These are phyloP conservation scores for Xylaria acuta DNA, from an alignment of 495 filamentous ascomycete species.

Conservation along the genomic window DNA sequence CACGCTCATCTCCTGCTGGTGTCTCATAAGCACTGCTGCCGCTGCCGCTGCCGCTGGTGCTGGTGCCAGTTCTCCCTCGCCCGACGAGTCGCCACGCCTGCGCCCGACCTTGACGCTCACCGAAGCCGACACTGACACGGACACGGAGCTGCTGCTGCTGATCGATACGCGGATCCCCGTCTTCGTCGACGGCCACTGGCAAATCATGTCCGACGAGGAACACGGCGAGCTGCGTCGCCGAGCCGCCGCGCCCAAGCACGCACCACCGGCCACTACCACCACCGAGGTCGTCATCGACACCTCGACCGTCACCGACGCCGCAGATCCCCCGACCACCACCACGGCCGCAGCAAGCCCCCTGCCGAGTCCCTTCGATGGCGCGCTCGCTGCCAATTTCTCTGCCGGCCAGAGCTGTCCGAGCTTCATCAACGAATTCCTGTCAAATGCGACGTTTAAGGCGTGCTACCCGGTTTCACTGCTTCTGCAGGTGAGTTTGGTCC, in stretches of 20 bases:
- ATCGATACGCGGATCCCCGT: constrained; percentile 46
- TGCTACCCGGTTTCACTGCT: constrained; percentile 80
- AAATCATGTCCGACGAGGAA: constrained; percentile 46
- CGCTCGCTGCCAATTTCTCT: constrained; percentile 70
- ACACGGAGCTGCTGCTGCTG: constrained; percentile 27
- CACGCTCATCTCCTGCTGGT: constrained; percentile 42
- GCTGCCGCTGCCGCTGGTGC: not conserved
- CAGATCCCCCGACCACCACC: constrained; percentile 33
- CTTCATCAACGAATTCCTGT: constrained; percentile 73
- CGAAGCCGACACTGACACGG: not conserved
- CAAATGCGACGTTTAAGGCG: constrained; percentile 64
- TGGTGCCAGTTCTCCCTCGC: constrained; percentile 31
- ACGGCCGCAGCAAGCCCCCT: constrained; percentile 51
- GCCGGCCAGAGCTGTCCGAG: constrained; percentile 57
- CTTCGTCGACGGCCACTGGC: constrained; percentile 45
- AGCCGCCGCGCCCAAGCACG: constrained; percentile 28
- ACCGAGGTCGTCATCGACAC: constrained; percentile 42
- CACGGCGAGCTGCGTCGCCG: constrained; percentile 19
- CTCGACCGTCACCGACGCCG: constrained; percentile 36
- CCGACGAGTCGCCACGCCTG: constrained; percentile 32
- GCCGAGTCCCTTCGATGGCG: constrained; percentile 75
- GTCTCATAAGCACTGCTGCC: constrained; percentile 36
- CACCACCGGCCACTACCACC: constrained; percentile 15
- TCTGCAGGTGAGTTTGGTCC: constrained; percentile 57
- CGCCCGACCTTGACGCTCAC: constrained; percentile 30